Percentiles rank a stretch among this genome's conserved stretches.
Conservation (phyloP, 148 eudicot species). For the Diospyros kaki region DNA sequence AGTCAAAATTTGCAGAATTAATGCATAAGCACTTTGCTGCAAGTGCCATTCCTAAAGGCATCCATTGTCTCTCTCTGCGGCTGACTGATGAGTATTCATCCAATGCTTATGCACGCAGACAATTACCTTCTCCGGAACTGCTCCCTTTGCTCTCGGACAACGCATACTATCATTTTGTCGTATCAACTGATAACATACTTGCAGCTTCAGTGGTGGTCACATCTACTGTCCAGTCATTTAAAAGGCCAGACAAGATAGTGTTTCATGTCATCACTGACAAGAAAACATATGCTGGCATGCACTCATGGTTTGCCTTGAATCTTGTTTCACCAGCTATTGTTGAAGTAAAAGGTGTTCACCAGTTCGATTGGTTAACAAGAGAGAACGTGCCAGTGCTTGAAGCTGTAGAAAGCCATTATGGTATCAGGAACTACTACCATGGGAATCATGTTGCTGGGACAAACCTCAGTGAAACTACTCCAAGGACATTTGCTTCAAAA, state of each 20-base stretch:
- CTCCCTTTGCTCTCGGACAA: slow-evolving; percentile 88
- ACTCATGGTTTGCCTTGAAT: slow-evolving; percentile 96
- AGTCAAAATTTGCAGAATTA: slow-evolving; percentile 89
- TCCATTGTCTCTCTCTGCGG: slow-evolving; percentile 93
- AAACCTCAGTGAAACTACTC: slow-evolving; percentile 84
- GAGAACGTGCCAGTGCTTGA: slow-evolving; percentile 98
- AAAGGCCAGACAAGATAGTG: slow-evolving; percentile 72
- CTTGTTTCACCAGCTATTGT: slow-evolving; percentile 78
- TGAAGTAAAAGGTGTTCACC: slow-evolving; percentile 98
- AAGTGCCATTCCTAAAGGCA: slow-evolving; percentile 91
- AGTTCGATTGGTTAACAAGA: slow-evolving; percentile 98
- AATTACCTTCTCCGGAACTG: slow-evolving; percentile 88
- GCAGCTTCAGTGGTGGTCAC: slow-evolving; percentile 97
- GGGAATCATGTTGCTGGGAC: slow-evolving; percentile 92
- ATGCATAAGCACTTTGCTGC: slow-evolving; percentile 98
- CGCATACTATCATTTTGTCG: slow-evolving; percentile 73
- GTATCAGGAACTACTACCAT: slow-evolving; percentile 80
- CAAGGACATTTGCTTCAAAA: slow-evolving; percentile 84
- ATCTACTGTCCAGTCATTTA: slow-evolving; percentile 74
- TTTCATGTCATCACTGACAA: slow-evolving; percentile 97
- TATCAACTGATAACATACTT: slow-evolving; percentile 86
- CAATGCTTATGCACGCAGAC: slow-evolving; percentile 97
- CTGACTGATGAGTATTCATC: slow-evolving; percentile 98
- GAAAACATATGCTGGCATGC: slow-evolving; percentile 99
- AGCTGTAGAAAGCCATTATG: slow-evolving; percentile 92